These are phyloP conservation scores for Saccharomyces paradoxus DNA, from an alignment of 805 yeast genomes.

Conservation along the genomic window DNA sequence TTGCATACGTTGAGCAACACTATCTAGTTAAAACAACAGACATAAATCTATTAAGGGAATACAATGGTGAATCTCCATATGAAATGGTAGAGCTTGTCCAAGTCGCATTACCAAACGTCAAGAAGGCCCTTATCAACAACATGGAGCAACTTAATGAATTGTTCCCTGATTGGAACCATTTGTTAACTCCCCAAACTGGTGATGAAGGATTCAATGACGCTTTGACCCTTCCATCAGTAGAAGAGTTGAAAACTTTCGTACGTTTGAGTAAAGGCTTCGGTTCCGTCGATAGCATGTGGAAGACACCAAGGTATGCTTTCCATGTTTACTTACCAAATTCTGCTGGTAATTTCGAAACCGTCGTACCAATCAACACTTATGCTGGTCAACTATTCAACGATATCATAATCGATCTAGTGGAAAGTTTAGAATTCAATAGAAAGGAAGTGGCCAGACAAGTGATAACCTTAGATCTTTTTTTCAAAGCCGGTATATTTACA, in stretches of 20 bases:
- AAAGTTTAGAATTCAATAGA: conserved; percentile 81
- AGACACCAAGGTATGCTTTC: conserved; percentile 49
- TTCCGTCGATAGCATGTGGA: conserved; percentile 61
- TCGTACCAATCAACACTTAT: conserved; percentile 45
- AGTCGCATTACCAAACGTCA: conserved; percentile 46
- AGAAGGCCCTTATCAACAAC: conserved; percentile 31
- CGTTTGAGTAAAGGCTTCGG: conserved; percentile 35
- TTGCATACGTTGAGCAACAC: conserved; percentile 37
- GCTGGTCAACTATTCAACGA: conserved; percentile 65
- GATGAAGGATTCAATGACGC: conserved; percentile 29
- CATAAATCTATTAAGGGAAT: conserved; percentile 21
- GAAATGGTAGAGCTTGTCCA: conserved; percentile 41
- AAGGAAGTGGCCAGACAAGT: conserved; percentile 80
- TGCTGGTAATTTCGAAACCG: conserved; percentile 54
- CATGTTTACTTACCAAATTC: conserved; percentile 49
- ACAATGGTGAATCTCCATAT: conserved; percentile 37
- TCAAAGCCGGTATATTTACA: conserved; percentile 56
- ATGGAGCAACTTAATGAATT: conserved; percentile 35
- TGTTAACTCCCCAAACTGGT: conserved; percentile 29
- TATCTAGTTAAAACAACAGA: conserved; percentile 16
- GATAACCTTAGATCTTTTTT: conserved; percentile 62
- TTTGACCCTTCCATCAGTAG: conserved; percentile 32
- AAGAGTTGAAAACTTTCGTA: conserved; percentile 26
- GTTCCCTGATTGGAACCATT: conserved; percentile 34
- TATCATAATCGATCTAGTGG: conserved; percentile 62